Conservation (phyloP, 768 basidiomycete genomes). For the Mycena venus region DNA sequence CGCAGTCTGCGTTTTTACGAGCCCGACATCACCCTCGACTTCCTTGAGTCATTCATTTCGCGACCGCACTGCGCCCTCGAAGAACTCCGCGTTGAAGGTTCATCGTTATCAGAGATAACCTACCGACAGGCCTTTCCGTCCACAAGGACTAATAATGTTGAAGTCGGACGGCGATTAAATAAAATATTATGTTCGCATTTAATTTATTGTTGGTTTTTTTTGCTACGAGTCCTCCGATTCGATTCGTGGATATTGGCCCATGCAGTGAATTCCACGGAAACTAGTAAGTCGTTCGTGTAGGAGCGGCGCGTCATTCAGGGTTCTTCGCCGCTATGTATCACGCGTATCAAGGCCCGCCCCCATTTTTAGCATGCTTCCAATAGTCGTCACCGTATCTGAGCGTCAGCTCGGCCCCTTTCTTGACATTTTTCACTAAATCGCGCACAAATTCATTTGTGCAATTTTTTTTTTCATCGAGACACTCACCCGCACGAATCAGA, state of each 20-base stretch:
- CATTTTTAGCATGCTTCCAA: slow-evolving; percentile 7
- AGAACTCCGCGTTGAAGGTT: neutral
- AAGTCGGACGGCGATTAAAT: no score
- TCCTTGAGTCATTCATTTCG: neutral
- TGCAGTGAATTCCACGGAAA: no score
- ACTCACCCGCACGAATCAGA: slow-evolving; percentile 14
- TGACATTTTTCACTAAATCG: neutral
- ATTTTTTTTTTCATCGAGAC: neutral
- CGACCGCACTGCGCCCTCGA: neutral
- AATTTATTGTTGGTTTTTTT: no score
- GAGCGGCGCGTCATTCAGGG: no score
- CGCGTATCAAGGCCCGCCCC: neutral
- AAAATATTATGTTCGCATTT: no score
- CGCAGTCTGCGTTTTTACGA: neutral
- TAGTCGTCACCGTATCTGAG: slow-evolving; percentile 7
- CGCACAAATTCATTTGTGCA: neutral
- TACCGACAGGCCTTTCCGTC: neutral
- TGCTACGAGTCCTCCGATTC: no score
- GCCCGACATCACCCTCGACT: neutral
- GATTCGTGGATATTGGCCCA: no score
- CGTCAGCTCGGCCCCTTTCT: slow-evolving; percentile 11
- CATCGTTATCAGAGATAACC: neutral
- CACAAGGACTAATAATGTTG: neutral
- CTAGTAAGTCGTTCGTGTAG: no score
- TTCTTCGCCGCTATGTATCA: neutral